Percentiles rank a stretch among this genome's conserved stretches.
Conservation (phyloP, 2,329 filamentous ascomycete genomes). For the Cladosporium phlei region DNA sequence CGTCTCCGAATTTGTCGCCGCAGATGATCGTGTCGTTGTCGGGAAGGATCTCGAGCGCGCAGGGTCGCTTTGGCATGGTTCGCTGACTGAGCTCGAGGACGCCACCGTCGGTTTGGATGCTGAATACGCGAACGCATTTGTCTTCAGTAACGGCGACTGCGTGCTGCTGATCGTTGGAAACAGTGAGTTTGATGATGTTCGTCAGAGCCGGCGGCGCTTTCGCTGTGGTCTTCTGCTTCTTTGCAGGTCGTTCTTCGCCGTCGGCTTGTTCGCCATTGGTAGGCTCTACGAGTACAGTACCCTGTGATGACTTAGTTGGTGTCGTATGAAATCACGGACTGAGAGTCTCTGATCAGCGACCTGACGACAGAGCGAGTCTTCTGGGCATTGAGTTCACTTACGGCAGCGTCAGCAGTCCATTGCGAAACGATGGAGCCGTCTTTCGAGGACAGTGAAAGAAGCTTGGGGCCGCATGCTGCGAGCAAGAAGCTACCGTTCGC, state of each 20-base stretch:
- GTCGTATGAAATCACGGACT: neutral
- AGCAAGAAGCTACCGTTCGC: slow-evolving; percentile 52
- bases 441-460: slow-evolving; percentile 62
- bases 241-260: slow-evolving; percentile 23
- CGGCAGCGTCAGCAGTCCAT: slow-evolving; percentile 48
- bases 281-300: slow-evolving; percentile 4
- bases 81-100: slow-evolving; percentile 68
- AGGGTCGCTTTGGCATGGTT: slow-evolving; percentile 86
- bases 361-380: slow-evolving; percentile 26
- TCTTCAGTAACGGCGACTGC: slow-evolving; percentile 81
- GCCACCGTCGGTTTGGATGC: slow-evolving; percentile 56
- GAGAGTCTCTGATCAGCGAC: slow-evolving; percentile 13
- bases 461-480: slow-evolving; percentile 66
- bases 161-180: slow-evolving; percentile 61
- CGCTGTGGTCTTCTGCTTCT: slow-evolving; percentile 27
- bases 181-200: slow-evolving; percentile 64
- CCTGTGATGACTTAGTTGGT: neutral
- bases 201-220: slow-evolving; percentile 32
- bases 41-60: slow-evolving; percentile 64
- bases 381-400: slow-evolving; percentile 12
- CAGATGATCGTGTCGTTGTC: slow-evolving; percentile 70
- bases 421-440: slow-evolving; percentile 55
- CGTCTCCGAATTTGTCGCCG: slow-evolving; percentile 95
- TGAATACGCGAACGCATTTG: slow-evolving; percentile 82
- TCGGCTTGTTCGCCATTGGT: slow-evolving; percentile 11